phyloP scores from a whole-genome alignment of 148 eudicot species.

The Suaeda aralocaspica region DNA sequence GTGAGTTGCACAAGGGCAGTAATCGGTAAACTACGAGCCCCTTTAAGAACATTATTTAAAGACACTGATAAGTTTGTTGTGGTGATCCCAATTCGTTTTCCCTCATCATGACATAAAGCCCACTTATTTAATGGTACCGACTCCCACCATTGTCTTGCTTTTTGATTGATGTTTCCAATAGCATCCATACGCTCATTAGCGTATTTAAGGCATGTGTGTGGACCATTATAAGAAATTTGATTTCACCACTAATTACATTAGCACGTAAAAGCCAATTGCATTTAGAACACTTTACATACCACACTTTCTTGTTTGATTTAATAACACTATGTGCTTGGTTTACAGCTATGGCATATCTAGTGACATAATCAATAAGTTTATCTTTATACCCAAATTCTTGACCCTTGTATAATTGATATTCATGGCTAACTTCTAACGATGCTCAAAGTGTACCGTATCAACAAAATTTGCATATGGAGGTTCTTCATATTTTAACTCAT shows the following conservation, averaged over 20 bases:
- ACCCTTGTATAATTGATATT: too few relatives aligned
- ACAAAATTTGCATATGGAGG: too few relatives aligned
- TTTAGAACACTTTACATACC: constrained; percentile 5
- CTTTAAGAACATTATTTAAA: constrained; percentile 2
- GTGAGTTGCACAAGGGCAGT: constrained; percentile 6
- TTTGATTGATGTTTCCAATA: not conserved
- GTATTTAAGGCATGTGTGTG: not conserved
- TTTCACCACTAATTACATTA: not conserved
- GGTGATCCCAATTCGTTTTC: constrained; percentile 4
- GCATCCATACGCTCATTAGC: not conserved
- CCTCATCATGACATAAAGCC: constrained; percentile 2
- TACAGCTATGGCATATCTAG: not conserved
- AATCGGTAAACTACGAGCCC: constrained; percentile 4
- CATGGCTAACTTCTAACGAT: too few relatives aligned
- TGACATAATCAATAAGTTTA: too few relatives aligned
- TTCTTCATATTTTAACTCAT: too few relatives aligned
- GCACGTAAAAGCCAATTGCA: constrained; percentile 5
- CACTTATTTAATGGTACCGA: not conserved
- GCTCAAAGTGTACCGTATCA: too few relatives aligned
- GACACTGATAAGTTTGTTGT: not conserved
- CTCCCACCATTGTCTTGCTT: not conserved
- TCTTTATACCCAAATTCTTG: too few relatives aligned
- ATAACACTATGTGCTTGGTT: constrained; percentile 1
- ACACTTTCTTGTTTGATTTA: not conserved
- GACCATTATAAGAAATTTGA: not conserved